These are phyloP conservation scores for Neoascochyta sp. DNA, from an alignment of 2,329 filamentous ascomycete species.

Conservation along the genomic window DNA sequence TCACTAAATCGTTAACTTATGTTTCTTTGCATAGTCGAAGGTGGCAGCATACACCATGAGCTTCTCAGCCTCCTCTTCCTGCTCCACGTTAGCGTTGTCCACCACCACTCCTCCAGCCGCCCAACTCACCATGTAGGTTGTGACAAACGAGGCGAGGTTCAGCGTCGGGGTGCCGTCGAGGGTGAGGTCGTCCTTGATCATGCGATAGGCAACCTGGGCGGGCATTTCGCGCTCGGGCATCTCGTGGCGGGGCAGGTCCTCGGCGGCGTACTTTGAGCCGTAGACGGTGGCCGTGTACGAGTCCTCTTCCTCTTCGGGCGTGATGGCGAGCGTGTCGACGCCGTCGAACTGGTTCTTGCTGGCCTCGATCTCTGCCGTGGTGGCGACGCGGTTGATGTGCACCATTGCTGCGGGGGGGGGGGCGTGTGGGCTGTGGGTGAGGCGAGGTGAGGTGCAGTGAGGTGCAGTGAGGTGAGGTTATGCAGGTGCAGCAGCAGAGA, in stretches of 20 bases:
- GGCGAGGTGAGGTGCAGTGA: not conserved
- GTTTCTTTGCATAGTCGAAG: too few relatives aligned
- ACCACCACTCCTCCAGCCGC: too few relatives aligned
- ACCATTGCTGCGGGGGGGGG: constrained; percentile 41
- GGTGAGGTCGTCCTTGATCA: constrained; percentile 88
- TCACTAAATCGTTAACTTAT: too few relatives aligned
- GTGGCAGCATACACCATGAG: constrained; percentile 66
- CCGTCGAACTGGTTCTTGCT: constrained; percentile 17
- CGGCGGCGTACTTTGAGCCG: constrained; percentile 75
- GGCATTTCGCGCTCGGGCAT: constrained; percentile 85
- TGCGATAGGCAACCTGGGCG: constrained; percentile 83
- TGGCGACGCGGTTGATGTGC: constrained; percentile 47
- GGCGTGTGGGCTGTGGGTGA: constrained; percentile 1
- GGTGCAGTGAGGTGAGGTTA: not conserved
- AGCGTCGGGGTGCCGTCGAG: constrained; percentile 64
- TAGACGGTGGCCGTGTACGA: constrained; percentile 78
- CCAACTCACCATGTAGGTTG: constrained; percentile 95
- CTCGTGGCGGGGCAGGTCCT: constrained; percentile 75
- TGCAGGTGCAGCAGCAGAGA: too few relatives aligned
- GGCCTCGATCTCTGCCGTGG: constrained; percentile 39
- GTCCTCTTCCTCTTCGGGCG: constrained; percentile 39
- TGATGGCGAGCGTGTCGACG: constrained; percentile 23
- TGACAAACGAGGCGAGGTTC: constrained; percentile 88
- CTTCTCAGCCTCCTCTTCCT: constrained; percentile 93
- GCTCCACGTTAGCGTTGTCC: too few relatives aligned